Evolutionary conservation across 2,329 filamentous ascomycete species (phyloP).

Genomic region (Hypoxylon sp.): DNA sequence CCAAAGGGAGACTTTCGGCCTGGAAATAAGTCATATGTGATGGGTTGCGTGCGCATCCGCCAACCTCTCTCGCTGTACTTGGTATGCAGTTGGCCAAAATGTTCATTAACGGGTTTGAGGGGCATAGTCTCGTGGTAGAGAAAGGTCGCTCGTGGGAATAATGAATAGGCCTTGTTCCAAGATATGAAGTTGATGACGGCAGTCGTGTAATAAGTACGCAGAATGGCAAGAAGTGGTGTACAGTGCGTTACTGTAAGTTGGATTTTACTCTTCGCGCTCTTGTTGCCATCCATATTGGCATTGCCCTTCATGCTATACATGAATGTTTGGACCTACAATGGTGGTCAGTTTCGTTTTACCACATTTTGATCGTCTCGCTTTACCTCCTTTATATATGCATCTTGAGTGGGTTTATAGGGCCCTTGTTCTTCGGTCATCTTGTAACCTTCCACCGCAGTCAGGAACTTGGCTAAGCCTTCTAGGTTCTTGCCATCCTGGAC

Average conservation of each 20-base stretch:
- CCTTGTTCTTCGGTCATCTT: background rate
- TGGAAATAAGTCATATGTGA: background rate
- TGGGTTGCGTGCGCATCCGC: slow-evolving; percentile 5
- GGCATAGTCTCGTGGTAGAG: slow-evolving; percentile 9
- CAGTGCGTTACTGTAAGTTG: slow-evolving; percentile 1
- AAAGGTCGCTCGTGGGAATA: slow-evolving; percentile 13
- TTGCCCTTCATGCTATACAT: background rate
- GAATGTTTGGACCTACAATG: background rate
- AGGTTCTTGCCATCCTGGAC: background rate
- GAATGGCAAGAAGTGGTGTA: background rate
- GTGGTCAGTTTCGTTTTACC: background rate
- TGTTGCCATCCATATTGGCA: background rate
- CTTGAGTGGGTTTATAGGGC: background rate
- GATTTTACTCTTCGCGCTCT: background rate
- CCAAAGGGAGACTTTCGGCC: background rate
- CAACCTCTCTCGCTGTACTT: slow-evolving; percentile 12
- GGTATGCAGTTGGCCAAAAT: background rate
- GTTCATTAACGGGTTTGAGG: background rate
- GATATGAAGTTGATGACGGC: slow-evolving; percentile 13
- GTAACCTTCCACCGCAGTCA: slow-evolving; percentile 9
- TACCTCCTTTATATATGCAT: slow-evolving; percentile 4
- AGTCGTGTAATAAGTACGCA: background rate
- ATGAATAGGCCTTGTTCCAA: slow-evolving; percentile 14
- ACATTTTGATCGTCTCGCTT: background rate
- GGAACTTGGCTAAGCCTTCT: background rate